These are phyloP conservation scores for Rhynchospora breviuscula DNA, from an alignment of 176 grass and related monocot species.

Conservation along the genomic window DNA sequence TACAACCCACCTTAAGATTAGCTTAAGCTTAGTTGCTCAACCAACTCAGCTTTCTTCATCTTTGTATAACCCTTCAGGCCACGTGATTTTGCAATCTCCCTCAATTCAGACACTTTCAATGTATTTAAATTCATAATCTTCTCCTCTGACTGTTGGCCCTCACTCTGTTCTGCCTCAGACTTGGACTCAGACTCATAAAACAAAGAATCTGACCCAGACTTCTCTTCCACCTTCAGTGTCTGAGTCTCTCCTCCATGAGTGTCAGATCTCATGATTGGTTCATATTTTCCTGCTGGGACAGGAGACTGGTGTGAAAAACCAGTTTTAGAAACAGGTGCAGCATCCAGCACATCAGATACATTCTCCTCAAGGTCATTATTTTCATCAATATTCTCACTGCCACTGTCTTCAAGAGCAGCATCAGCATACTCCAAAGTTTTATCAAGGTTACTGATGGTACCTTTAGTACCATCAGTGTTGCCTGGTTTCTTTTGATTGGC, in stretches of 20 bases:
- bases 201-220: not conserved
- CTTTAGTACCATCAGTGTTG: slow-evolving; percentile 31
- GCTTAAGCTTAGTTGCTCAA: slow-evolving; percentile 45
- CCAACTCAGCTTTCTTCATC: slow-evolving; percentile 58
- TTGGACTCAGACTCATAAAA: slow-evolving; percentile 16
- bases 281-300: slow-evolving; percentile 1
- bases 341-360: not conserved
- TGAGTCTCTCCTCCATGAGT: not conserved
- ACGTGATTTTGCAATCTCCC: slow-evolving; percentile 57
- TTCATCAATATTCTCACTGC: slow-evolving; percentile 23
- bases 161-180: not conserved
- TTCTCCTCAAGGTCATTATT: slow-evolving; percentile 26
- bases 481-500: slow-evolving; percentile 45
- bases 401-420: slow-evolving; percentile 30
- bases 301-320: slow-evolving; percentile 22
- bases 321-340: not conserved
- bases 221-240: not conserved
- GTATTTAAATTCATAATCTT: slow-evolving; percentile 36
- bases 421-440: slow-evolving; percentile 43
- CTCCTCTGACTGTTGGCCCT: not conserved
- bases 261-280: not conserved
- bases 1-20: slow-evolving; percentile 5
- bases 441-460: slow-evolving; percentile 29
- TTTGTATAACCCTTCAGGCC: slow-evolving; percentile 73
- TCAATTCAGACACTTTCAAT: slow-evolving; percentile 53